Evolutionary conservation across 2,329 filamentous ascomycete genomes (phyloP), one percentile per base, ranked within the genome.

Genomic region (Leptodontidium sp.): DNA sequence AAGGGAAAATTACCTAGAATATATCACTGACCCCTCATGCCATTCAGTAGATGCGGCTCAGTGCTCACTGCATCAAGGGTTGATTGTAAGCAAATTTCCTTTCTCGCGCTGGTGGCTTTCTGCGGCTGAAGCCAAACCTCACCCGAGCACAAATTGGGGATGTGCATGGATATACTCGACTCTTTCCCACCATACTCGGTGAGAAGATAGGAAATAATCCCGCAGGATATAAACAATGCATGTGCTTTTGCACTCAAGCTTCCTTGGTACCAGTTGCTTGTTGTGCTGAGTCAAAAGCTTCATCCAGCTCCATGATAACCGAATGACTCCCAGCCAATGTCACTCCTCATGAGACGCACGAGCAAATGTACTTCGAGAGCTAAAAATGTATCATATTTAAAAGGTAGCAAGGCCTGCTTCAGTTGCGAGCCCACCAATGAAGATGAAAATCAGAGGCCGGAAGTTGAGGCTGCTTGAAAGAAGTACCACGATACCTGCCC

Each of bases 51-150:
- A 52, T 52, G 49, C 49, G 21, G 21, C 47, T 50, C 47, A 50
- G 2, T 50, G 47, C 21, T 50, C 47, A 50, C 15, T 50, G 47
- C 21, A 9, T n/a, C 1, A 8, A 29, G 14, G 26, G 4, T 52
- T 24, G 26, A 26, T 7, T 52, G 49, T 52, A 52, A 29, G 11
- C 49, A 14, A 52, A 52, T 29, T 52, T 52, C 49, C 49, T 24
- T 52, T 52, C 26, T 52, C 49, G 49, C 49, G 24, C 49, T 26
- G 4, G 49, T 52, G 49, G 49, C 49, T 52, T 52, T 52, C 26
- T 52, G 49, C 49, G 49, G 49, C 49, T 52, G 21, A 47, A 52
- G 49, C 49, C 21, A 52, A 29, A 26, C 14, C 21, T 47, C 43
- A 12, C 43, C 43, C 43, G 43, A 47, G 49, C 11, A 24, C n/a